These are phyloP conservation scores for Sclerotinia nivalis DNA, from an alignment of 2,329 filamentous ascomycete species.

Conservation along the genomic window DNA sequence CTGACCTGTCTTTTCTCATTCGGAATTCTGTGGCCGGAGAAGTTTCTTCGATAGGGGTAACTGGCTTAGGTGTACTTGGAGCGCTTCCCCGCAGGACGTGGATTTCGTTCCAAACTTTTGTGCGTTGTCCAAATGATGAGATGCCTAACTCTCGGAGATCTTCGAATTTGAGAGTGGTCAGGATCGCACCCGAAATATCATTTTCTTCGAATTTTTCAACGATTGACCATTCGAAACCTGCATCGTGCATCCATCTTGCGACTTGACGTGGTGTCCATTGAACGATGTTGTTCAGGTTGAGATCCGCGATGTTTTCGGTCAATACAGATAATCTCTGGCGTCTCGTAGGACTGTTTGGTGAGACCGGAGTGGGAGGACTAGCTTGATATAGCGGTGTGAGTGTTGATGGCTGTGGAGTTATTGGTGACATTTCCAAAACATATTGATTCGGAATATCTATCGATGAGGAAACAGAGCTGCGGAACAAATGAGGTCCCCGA, in stretches of 20 bases:
- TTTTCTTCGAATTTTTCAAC: constrained; percentile 87
- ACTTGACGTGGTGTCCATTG: constrained; percentile 76
- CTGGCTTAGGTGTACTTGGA: constrained; percentile 52
- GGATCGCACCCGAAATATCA: constrained; percentile 84
- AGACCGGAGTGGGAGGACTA: constrained; percentile 26
- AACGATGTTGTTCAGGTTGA: constrained; percentile 60
- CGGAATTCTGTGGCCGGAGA: constrained; percentile 35
- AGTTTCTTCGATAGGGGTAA: constrained; percentile 63
- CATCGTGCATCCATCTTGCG: constrained; percentile 82
- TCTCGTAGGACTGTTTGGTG: background rate
- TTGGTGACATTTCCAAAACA: constrained; percentile 69
- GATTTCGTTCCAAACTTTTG: constrained; percentile 78
- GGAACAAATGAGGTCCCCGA: constrained; percentile 82
- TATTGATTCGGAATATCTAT: constrained; percentile 51
- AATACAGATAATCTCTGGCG: constrained; percentile 15
- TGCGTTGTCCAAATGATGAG: constrained; percentile 76
- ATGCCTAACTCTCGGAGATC: constrained; percentile 82
- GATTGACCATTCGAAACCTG: constrained; percentile 73
- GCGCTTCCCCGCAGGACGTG: constrained; percentile 63
- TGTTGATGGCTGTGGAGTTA: constrained; percentile 63
- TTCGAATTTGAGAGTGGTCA: constrained; percentile 89
- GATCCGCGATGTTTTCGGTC: constrained; percentile 56
- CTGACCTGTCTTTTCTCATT: constrained; percentile 31
- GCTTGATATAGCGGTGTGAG: constrained; percentile 35
- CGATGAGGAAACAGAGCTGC: constrained; percentile 63